Base-by-base conservation (phyloP, 805 yeast species). In the Myxozyma kluyveri region DNA sequence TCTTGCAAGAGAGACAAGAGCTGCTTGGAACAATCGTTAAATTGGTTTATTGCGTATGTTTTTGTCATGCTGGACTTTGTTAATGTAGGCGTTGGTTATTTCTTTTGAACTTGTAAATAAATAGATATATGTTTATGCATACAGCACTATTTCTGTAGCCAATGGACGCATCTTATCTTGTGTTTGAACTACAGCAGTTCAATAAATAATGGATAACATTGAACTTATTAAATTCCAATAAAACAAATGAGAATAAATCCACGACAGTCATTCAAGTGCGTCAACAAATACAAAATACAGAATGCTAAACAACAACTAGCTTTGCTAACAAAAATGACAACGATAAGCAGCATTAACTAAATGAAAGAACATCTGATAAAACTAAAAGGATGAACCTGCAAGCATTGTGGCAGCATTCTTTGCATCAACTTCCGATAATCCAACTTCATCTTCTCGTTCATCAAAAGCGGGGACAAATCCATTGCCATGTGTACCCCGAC, bases 351-450 rank as follows among this genome's bases (percentile, higher is more conserved):
- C 21, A 36, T 41, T 17, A 50, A 50, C 19, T 37, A 23, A 45
- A 46, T 14, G 27, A 40, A 6, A 22, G 18, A 12, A 6, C 31
- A 27, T 9, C 40, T 48, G 14, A 12, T 31, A 19, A 36, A 21
- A 42, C 61, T 67, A 82, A 61, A 86, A 86, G 3, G 87, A 81
- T 1, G 91, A 81, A 3, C 82, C 82, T 1, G 96, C 95, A 24
- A 90, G 73, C 37, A 91, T 62, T 32, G 80, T 74, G 0, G 96
- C 97, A 1, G 96, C 98, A 62, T 82, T 83, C 54, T 80, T 81
- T 0, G 96, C 95, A 68, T 88, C 91, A 3, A 88, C 78, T 3
- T 70, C 72, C 2, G 72, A 70, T n/a, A 57, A 42, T 7, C 59
- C 60, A 24, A 41, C 53, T 1, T 58, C 62, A 5, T 43, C 61